Percentiles rank a stretch among this genome's conserved stretches.
Evolutionary conservation across 306 rosid genomes (phyloP).

Genomic region (Aeschynomene evenia): DNA sequence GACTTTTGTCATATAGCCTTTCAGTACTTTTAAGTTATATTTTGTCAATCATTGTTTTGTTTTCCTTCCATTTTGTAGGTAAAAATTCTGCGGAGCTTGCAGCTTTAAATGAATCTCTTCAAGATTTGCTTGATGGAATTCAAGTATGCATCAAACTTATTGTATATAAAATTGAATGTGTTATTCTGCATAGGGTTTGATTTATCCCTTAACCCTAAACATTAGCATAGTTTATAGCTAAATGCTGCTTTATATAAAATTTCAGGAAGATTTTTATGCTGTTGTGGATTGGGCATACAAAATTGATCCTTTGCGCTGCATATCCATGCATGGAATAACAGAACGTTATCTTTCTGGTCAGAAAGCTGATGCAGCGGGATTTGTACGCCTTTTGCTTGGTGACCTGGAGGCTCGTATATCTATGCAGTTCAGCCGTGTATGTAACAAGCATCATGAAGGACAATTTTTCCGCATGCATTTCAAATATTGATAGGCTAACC

Average conservation of each 20-base stretch:
- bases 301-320: slow-evolving; percentile 98
- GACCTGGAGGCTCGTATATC: slow-evolving; percentile 91
- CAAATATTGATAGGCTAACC: slow-evolving; percentile 27
- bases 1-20: neutral
- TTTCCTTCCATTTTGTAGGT: slow-evolving; percentile 46
- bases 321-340: slow-evolving; percentile 99
- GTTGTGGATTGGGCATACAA: slow-evolving; percentile 99
- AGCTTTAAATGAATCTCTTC: slow-evolving; percentile 86
- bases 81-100: slow-evolving; percentile 81
- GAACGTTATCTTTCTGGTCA: slow-evolving; percentile 98
- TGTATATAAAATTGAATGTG: slow-evolving; percentile 7
- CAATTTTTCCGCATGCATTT: slow-evolving; percentile 17
- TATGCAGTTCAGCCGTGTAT: slow-evolving; percentile 84
- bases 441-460: slow-evolving; percentile 37
- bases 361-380: slow-evolving; percentile 99
- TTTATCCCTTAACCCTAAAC: slow-evolving; percentile 8
- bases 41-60: slow-evolving; percentile 12
- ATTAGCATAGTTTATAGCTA: slow-evolving; percentile 9
- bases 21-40: neutral
- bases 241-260: slow-evolving; percentile 35
- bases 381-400: slow-evolving; percentile 94
- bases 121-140: slow-evolving; percentile 95
- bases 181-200: slow-evolving; percentile 23
- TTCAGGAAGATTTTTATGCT: slow-evolving; percentile 97
- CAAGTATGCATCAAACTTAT: slow-evolving; percentile 54